Conservation (phyloP, 129 eudicot species). For the Chrysanthemum seticuspe region DNA sequence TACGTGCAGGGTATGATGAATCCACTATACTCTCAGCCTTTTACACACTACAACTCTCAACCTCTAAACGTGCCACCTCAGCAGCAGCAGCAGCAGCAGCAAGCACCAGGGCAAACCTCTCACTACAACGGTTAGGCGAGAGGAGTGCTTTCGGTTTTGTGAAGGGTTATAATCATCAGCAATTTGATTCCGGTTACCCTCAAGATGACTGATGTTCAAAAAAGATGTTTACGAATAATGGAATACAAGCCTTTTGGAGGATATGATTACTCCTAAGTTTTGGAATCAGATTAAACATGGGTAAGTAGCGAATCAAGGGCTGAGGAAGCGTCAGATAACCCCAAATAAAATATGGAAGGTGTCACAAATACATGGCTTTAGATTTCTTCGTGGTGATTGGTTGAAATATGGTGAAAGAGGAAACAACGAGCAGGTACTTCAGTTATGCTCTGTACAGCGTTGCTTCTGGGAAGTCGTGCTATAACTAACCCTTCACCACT, state of each 20-base stretch:
- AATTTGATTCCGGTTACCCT: constrained; percentile 34
- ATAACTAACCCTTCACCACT: constrained; percentile 1
- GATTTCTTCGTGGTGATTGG: background rate
- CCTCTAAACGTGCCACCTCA: constrained; percentile 54
- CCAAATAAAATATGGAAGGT: constrained; percentile 15
- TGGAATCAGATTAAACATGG: constrained; percentile 20
- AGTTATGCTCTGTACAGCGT: constrained; percentile 14
- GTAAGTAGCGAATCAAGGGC: constrained; percentile 19
- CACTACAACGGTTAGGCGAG: constrained; percentile 55
- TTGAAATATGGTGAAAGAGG: constrained; percentile 17
- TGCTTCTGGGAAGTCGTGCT: background rate
- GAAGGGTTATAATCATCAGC: constrained; percentile 48
- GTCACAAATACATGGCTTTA: constrained; percentile 11
- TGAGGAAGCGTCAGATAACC: constrained; percentile 18
- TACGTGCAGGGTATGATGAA: constrained; percentile 62
- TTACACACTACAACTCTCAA: constrained; percentile 66
- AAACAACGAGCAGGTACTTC: background rate
- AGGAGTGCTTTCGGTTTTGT: constrained; percentile 7
- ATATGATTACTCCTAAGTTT: constrained; percentile 12
- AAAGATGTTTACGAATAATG: constrained; percentile 7
- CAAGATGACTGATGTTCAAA: constrained; percentile 4
- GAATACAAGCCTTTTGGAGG: constrained; percentile 8
- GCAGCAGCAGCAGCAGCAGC: constrained; percentile 53
- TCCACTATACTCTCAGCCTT: constrained; percentile 93
- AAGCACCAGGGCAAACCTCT: background rate